Percentiles rank a stretch among this genome's conserved stretches.
phyloP scores from a whole-genome alignment of 768 basidiomycete genomes.

The Cystobasidium onofrii region DNA sequence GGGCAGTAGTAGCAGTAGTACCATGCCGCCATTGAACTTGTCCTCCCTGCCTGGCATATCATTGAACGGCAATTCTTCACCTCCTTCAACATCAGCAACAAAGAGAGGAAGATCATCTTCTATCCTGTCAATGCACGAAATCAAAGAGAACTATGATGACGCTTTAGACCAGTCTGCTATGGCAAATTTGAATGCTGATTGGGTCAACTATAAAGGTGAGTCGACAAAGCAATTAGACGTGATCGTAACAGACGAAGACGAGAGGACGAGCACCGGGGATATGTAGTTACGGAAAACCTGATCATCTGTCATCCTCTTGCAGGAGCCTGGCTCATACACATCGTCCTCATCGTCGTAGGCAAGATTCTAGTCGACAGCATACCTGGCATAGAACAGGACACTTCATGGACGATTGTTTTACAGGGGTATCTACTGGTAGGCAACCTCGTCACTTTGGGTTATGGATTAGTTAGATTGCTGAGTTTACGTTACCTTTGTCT shows the following conservation, averaged over 20 bases:
- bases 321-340: slow-evolving; percentile 98
- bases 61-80: neutral
- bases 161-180: slow-evolving; percentile 39
- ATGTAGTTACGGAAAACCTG: no score
- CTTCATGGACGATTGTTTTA: slow-evolving; percentile 92
- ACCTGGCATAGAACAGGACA: slow-evolving; percentile 85
- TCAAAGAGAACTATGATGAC: slow-evolving; percentile 41
- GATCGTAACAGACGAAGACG: neutral
- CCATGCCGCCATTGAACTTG: neutral
- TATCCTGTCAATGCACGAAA: slow-evolving; percentile 39
- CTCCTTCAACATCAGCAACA: neutral
- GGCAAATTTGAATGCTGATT: slow-evolving; percentile 62
- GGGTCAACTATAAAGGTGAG: slow-evolving; percentile 86
- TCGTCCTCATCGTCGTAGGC: slow-evolving; percentile 77
- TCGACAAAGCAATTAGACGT: neutral
- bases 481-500: neutral
- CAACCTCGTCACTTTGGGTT: no score
- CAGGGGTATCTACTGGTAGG: slow-evolving; percentile 79
- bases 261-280: no score
- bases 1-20: neutral
- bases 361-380: slow-evolving; percentile 90
- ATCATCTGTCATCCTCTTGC: neutral
- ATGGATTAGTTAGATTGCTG: no score
- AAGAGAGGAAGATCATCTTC: slow-evolving; percentile 31
- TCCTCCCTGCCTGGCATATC: neutral